Evolutionary conservation across 768 basidiomycete species (phyloP), one percentile per base, ranked within the genome.

Genomic region (Boletus pseudo-olivaceus): DNA sequence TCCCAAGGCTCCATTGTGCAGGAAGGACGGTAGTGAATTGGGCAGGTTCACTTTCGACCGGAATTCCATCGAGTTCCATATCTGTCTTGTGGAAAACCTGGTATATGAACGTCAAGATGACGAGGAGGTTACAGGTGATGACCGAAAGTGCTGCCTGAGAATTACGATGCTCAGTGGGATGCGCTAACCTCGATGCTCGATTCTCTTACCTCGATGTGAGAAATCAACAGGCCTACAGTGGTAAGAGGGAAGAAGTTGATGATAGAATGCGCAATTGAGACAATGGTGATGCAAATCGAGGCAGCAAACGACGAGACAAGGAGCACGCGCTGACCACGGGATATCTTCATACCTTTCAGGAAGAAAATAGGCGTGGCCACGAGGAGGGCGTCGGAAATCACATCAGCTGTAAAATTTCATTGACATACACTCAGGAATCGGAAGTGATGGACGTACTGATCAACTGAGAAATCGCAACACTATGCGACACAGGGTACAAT

Each of bases 161-260:
- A 49, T 41, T 33, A 20, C 12, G 7, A 42, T 30, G 46, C 2
- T 50, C 4, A 39, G 23, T 29, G 34, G 11, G 27, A 26, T 20
- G n/a, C 32, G 14, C 20, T 5, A 20, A 30, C 4, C n/a, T n/a
- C n/a, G n/a, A n/a, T n/a, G n/a, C n/a, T n/a, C n/a, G n/a, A n/a
- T n/a, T n/a, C n/a, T n/a, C n/a, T n/a, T n/a, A n/a, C n/a, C n/a
- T 64, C 66, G 52, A 67, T 23, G 32, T 66, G 51, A 20, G 32
- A 23, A 3, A 60, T 9, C 30, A 70, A 32, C 32, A 60, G 33
- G n/a, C 42, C 47, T 15, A 4, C 4, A 2, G 17, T n/a, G 9
- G 39, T 47, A 10, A 34, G 7, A 4, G 61, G 53, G 4, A 33
- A 19, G n/a, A 60, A 57, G 10, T 66, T 54, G 29, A 34, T 9